These are phyloP conservation scores for Sanghuangporus sanghuang DNA, from an alignment of 1,284 basidiomycete species.

Conservation along the genomic window DNA sequence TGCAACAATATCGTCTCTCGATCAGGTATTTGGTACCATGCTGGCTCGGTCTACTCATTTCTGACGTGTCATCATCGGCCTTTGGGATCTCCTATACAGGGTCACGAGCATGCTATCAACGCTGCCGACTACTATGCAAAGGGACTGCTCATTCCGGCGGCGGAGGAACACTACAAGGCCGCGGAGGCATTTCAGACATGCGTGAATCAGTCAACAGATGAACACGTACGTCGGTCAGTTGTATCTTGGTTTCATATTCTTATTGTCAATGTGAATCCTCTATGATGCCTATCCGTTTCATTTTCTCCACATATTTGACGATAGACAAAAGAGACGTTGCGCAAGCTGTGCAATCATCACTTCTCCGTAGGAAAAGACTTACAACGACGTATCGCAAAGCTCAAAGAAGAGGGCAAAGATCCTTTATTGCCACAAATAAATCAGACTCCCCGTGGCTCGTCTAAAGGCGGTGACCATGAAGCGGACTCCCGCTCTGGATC, in stretches of 20 bases:
- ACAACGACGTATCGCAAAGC: constrained; percentile 60
- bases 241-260: constrained; percentile 11
- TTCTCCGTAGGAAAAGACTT: constrained; percentile 62
- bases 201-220: constrained; percentile 62
- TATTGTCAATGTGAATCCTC: constrained; percentile 10
- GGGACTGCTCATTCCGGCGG: constrained; percentile 62
- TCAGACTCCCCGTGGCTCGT: constrained; percentile 21
- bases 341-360: constrained; percentile 69
- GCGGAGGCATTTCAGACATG: constrained; percentile 68
- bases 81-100: constrained; percentile 36
- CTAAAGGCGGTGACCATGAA: constrained; percentile 9
- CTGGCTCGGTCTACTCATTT: neutral
- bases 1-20: constrained; percentile 6
- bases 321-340: constrained; percentile 70
- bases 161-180: constrained; percentile 59
- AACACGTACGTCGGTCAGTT: constrained; percentile 46
- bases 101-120: constrained; percentile 74
- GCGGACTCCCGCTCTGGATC: neutral
- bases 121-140: constrained; percentile 63
- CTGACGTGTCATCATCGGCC: neutral
- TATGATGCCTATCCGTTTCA: constrained; percentile 15
- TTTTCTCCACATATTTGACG: constrained; percentile 5
- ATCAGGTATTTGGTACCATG: constrained; percentile 10
- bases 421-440: constrained; percentile 45
- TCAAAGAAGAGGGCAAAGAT: constrained; percentile 69